Percentiles rank a stretch among this genome's conserved stretches.
Conservation (phyloP, 2,329 filamentous ascomycete species). For the Cercospora sp. region DNA sequence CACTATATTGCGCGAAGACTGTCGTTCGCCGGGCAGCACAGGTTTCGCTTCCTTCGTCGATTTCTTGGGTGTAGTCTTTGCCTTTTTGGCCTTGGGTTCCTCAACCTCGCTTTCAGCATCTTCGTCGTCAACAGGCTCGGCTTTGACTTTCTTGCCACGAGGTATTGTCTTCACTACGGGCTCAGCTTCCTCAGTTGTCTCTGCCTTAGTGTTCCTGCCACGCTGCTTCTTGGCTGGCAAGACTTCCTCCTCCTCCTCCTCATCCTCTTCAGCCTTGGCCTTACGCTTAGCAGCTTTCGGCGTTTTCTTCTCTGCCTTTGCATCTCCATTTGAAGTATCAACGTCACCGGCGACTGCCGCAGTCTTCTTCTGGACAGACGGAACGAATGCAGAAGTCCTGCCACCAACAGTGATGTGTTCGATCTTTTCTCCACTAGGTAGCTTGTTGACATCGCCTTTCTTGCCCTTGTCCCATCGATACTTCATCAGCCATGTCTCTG, state of each 20-base stretch:
- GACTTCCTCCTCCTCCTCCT: constrained; percentile 28
- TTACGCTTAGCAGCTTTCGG: constrained; percentile 41
- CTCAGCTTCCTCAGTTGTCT: not conserved
- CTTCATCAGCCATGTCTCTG: constrained; percentile 67
- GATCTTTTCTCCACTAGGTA: constrained; percentile 84
- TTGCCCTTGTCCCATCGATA: constrained; percentile 79
- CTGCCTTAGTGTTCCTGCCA: constrained; percentile 20
- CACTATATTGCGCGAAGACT: constrained; percentile 7
- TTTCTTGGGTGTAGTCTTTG: constrained; percentile 24
- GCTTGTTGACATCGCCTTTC: constrained; percentile 62
- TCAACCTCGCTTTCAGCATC: constrained; percentile 21
- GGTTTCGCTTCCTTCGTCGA: constrained; percentile 21
- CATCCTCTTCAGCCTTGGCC: constrained; percentile 31
- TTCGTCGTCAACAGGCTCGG: constrained; percentile 8
- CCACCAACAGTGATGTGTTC: constrained; percentile 87
- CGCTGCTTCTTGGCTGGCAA: constrained; percentile 28
- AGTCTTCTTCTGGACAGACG: constrained; percentile 81
- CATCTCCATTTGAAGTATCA: constrained; percentile 21
- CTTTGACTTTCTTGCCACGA: not conserved
- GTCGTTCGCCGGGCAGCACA: constrained; percentile 5
- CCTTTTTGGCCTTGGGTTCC: constrained; percentile 13
- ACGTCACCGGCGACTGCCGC: constrained; percentile 57
- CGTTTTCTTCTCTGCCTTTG: constrained; percentile 26
- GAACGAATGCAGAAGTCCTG: constrained; percentile 85
- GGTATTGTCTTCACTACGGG: constrained; percentile 6